Evolutionary conservation across 805 yeast genomes (phyloP), one percentile per base, ranked within the genome.

Genomic region (Saccharomyces kudriavzevii): DNA sequence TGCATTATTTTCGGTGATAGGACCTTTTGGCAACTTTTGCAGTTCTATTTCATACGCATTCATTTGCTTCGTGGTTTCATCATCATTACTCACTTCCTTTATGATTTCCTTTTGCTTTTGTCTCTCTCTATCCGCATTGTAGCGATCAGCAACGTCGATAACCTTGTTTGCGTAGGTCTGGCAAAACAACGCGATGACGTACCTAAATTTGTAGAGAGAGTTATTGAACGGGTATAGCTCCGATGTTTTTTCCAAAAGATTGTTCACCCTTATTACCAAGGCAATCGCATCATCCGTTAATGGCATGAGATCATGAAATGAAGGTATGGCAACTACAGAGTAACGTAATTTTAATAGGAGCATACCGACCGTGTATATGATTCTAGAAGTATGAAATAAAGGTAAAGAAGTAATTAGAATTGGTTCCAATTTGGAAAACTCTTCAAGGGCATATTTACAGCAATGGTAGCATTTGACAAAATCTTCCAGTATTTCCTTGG

Each of bases 281-380:
- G 62, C 53, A 4, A 78, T 64, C 10, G 81, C 77, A 28, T 72
- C 70, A 27, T 72, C 70, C 0, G 87, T 83, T 11, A 80, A 76
- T 52, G 74, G 68, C 25, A 74, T 76, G 48, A 74, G 73, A 30
- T 74, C 78, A 29, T 62, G 68, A 43, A 72, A 63, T 22, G 75
- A 68, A 0, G 85, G 84, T 5, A 82, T 69, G 11, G 83, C 74
- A 11, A 83, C 64, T n/a, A 79, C 75, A 47, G 80, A 68, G 65
- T 77, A 83, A 31, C 88, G 68, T 46, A 83, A 66, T 52, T 85
- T 74, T 52, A 84, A 67, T 27, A 84, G 70, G 20, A 68, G 48
- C 76, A 83, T 77, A 6, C 89, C 89, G 0, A 84, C 80, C 0
- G 85, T 81, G 61, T 83, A 83, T n/a, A 83, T 75, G 40, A 82